Base-by-base conservation (phyloP, 1,284 basidiomycete genomes). In the Puccinia polysora region DNA sequence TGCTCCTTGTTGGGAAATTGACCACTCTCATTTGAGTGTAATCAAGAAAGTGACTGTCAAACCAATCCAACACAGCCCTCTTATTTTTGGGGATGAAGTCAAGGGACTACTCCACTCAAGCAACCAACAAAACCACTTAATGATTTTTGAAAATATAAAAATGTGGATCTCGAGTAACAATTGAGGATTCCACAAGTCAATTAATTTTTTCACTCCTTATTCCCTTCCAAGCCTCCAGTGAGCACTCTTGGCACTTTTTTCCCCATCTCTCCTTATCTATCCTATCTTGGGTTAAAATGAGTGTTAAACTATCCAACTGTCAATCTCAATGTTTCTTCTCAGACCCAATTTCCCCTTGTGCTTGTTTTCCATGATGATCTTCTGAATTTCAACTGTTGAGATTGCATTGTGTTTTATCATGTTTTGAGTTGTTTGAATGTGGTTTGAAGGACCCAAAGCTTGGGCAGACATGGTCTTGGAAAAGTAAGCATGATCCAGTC, bases 401-500 rank as follows among this genome's bases (percentile, higher is more conserved):
- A 65, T 38, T 4, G 25, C n/a, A 28, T 40, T 18, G 25, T 65
- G 2, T 52, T 52, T n/a, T 18, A 52, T 18, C 30, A 52, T 12
- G 18, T 65, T 18, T 38, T 65, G 28, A 32, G 20, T 25, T 4
- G 6, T 18, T 52, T 8, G 8, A 4, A 65, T 49, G 32, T 65
- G 28, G 52, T 65, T 49, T 14, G 49, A 28, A 49, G 32, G 36
- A 65, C 47, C 8, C 34, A 20, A 36, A 30, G 30, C 7, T 23
- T 65, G n/a, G 30, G 30, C 12, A 10, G 5, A 12, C 62, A 50
- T 23, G 62, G 18, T 10, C 49, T 28, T 15, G 62, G 62, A 0
- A 47, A 65, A 65, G 62, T 65, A 38, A 34, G 60, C 20, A 14
- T n/a, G n/a, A n/a, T n/a, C n/a, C n/a, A n/a, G n/a, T n/a, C n/a